Conservation (phyloP, 257 asterid genomes). For the Anisodus acutangulus region DNA sequence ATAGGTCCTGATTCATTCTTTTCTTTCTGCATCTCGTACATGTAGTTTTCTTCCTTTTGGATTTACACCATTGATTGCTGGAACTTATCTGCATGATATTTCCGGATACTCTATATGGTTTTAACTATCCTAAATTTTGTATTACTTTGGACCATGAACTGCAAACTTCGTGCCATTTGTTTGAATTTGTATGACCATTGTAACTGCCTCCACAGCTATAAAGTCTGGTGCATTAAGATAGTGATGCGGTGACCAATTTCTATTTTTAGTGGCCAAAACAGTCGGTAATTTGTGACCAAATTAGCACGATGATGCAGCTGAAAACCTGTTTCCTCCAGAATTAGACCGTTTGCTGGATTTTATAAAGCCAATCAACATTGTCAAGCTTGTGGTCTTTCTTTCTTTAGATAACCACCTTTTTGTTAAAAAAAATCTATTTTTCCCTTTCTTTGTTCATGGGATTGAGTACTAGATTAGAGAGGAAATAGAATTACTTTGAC, state of each 20-base stretch:
- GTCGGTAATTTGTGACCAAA: not conserved
- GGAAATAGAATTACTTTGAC: not conserved
- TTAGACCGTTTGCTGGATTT: not conserved
- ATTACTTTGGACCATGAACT: not conserved
- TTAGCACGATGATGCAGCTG: not conserved
- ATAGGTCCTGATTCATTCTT: not conserved
- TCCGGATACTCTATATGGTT: not conserved
- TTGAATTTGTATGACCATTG: not conserved
- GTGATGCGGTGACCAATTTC: not conserved
- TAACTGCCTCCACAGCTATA: not conserved
- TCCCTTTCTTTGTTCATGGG: not conserved
- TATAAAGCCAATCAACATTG: not conserved
- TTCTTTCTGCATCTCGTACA: conserved; percentile 11
- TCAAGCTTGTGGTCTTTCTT: not conserved
- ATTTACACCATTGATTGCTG: conserved; percentile 4
- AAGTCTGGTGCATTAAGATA: conserved; percentile 1
- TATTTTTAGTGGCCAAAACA: not conserved
- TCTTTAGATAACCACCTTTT: not conserved
- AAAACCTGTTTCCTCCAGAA: conserved; percentile 2
- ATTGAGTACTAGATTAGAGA: conserved; percentile 12
- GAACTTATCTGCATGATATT: not conserved
- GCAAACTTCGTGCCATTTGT: not conserved
- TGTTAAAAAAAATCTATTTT: not conserved
- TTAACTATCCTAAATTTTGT: not conserved
- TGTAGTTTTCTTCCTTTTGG: conserved; percentile 15